These are phyloP conservation scores for Typha latifolia DNA, from an alignment of 176 grass and related monocot species.

Conservation along the genomic window DNA sequence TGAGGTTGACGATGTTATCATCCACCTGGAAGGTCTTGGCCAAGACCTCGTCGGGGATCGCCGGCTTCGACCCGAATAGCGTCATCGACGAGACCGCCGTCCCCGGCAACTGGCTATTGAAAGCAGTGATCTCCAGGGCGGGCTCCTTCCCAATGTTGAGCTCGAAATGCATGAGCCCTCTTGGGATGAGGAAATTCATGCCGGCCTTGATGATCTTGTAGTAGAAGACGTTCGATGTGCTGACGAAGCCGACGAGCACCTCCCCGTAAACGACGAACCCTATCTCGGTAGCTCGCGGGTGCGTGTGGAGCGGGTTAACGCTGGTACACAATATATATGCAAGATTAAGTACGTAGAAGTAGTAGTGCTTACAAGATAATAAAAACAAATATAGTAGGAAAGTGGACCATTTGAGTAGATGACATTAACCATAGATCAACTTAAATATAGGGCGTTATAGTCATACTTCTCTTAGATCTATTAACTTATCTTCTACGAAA, in stretches of 20 bases:
- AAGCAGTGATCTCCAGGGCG: background rate
- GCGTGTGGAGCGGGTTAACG: constrained; percentile 15
- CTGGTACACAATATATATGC: background rate
- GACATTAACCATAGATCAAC: too few relatives aligned
- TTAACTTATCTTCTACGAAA: too few relatives aligned
- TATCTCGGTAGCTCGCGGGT: constrained; percentile 9
- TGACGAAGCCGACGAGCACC: constrained; percentile 11
- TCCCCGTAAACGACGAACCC: background rate
- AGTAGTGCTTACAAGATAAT: too few relatives aligned
- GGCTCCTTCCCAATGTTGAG: constrained; percentile 7
- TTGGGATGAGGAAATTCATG: constrained; percentile 3
- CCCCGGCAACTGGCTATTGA: constrained; percentile 13
- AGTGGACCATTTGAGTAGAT: too few relatives aligned
- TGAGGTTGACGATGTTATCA: background rate
- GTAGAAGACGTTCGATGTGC: constrained; percentile 5
- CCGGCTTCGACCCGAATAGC: constrained; percentile 7
- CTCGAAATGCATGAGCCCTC: constrained; percentile 17
- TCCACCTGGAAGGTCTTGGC: constrained; percentile 11
- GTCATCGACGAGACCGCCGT: background rate
- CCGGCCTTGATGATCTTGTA: constrained; percentile 1
- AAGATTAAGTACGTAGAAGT: too few relatives aligned
- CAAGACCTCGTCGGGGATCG: constrained; percentile 9
- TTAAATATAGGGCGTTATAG: too few relatives aligned
- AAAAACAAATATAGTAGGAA: too few relatives aligned
- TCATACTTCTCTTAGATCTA: too few relatives aligned